Evolutionary conservation across 495 filamentous ascomycete species (phyloP).

Genomic region (Saxophila tyrrhenica): DNA sequence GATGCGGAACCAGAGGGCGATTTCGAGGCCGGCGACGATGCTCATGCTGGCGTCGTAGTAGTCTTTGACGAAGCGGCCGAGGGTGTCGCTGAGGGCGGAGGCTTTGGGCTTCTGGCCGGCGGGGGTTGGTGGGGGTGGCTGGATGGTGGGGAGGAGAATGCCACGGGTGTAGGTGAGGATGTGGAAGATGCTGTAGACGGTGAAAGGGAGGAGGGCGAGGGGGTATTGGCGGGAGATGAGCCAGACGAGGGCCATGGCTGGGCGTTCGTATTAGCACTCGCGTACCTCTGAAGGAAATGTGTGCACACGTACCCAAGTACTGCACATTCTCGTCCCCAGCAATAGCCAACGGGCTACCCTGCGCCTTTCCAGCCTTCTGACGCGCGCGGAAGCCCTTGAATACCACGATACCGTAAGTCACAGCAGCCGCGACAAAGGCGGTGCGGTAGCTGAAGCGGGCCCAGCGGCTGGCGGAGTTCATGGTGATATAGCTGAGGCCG

Average conservation of each 20-base stretch:
- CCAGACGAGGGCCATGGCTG: slow-evolving; percentile 94
- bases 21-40: slow-evolving; percentile 36
- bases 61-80: slow-evolving; percentile 89
- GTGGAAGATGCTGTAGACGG: slow-evolving; percentile 96
- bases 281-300: slow-evolving; percentile 2
- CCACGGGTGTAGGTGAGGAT: slow-evolving; percentile 72
- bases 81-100: slow-evolving; percentile 52
- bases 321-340: slow-evolving; percentile 91
- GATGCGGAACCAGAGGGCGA: slow-evolving; percentile 69
- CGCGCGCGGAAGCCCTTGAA: slow-evolving; percentile 92
- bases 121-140: slow-evolving; percentile 37
- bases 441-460: slow-evolving; percentile 77
- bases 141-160: slow-evolving; percentile 58
- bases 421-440: slow-evolving; percentile 76
- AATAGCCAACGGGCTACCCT: slow-evolving; percentile 46
- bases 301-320: slow-evolving; percentile 65
- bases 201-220: slow-evolving; percentile 84
- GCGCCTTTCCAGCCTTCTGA: slow-evolving; percentile 40
- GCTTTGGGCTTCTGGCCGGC: slow-evolving; percentile 52
- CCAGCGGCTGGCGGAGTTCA: slow-evolving; percentile 64
- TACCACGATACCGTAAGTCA: slow-evolving; percentile 97
- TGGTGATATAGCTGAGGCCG: slow-evolving; percentile 63
- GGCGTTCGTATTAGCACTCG: neutral
- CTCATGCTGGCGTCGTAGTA: slow-evolving; percentile 70
- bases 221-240: slow-evolving; percentile 81